Evolutionary conservation across 2,329 filamentous ascomycete genomes (phyloP), one percentile per base, ranked within the genome.

Genomic region (Colletotrichum nymphaeae): DNA sequence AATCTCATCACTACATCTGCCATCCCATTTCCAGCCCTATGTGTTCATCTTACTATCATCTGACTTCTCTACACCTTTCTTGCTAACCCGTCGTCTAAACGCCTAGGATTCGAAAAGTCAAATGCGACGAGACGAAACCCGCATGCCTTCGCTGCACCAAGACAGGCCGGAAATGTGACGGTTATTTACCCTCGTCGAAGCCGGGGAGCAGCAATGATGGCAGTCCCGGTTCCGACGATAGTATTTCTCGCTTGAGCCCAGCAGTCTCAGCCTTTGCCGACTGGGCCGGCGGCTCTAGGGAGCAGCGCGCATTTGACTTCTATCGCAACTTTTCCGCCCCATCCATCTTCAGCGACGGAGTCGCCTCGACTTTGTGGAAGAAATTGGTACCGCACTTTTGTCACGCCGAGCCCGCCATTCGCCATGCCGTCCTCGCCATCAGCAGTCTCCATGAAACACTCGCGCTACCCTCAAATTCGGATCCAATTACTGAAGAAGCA

Each of bases 141-240:
- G 81, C 79, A 52, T 91, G 89, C 75, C 79, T 84, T 46, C 85
- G 87, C 69, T 91, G 89, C 76, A 84, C 84, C 42, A 87, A 86
- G 69, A 90, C 88, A 3, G 88, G 89, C 14, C 84, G 89, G 65
- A 86, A 84, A 75, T 91, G 89, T 76, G 89, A 91, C 77, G 89
- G 89, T 71, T 90, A 91, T 69, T 76, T 80, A 11, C 74, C 79
- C 63, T 75, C 77, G 37, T 75, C 71, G 77, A 62, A 74, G 77
- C 24, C 67, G 77, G 78, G 11, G 63, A 71, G 28, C 46, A 74
- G 46, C 35, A 56, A 12, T 64, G 1, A 70, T 75, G 26, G 73
- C 71, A 46, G 28, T 42, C 30, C 68, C 69, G 49, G 56, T 60
- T 16, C 32, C 75, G 12, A 78, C 69, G 24, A 75, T 76, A 16